Percentiles rank a stretch among this genome's conserved stretches.
These are phyloP conservation scores for Gnetum montanum DNA, from an alignment of 75 land plant genomes.

Conservation along the genomic window DNA sequence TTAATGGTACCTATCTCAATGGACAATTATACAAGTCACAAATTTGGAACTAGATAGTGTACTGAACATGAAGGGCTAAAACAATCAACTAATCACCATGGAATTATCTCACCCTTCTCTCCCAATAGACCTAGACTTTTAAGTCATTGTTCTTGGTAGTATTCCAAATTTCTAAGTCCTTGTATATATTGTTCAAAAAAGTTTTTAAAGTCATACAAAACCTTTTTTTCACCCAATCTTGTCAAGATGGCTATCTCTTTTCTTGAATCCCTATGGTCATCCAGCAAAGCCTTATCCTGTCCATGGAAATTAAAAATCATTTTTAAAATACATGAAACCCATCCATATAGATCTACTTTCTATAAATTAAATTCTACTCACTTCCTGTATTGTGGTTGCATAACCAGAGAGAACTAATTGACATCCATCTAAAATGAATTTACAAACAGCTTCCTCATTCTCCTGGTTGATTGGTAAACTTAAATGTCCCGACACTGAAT, in stretches of 20 bases:
- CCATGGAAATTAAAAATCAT: conserved; percentile 1
- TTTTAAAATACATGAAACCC: too few species aligned
- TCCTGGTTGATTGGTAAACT: conserved; percentile 70
- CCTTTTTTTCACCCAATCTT: conserved; percentile 75
- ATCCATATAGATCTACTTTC: too few species aligned
- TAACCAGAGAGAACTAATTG: conserved; percentile 56
- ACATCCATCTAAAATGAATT: conserved; percentile 61
- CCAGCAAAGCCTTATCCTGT: conserved; percentile 58
- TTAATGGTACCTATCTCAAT: too few species aligned
- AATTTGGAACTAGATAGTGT: too few species aligned
- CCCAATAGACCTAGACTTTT: conserved; percentile 67
- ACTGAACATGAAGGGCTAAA: too few species aligned
- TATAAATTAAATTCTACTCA: too few species aligned
- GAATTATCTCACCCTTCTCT: conserved; percentile 75
- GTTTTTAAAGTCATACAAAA: conserved; percentile 52
- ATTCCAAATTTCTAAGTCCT: conserved; percentile 64
- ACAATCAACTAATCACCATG: too few species aligned
- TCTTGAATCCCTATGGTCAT: conserved; percentile 35
- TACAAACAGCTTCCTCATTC: conserved; percentile 85
- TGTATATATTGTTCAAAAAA: conserved; percentile 43
- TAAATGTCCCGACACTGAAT: conserved; percentile 73
- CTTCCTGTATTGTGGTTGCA: conserved; percentile 76
- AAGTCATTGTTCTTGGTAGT: conserved; percentile 87
- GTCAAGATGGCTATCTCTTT: conserved; percentile 55
- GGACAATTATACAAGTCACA: too few species aligned